A percentile compares a stretch with the other conserved stretches of the same genome.
These are phyloP conservation scores for Juglanconis oblonga DNA, from an alignment of 2,329 filamentous ascomycete genomes.

Conservation along the genomic window DNA sequence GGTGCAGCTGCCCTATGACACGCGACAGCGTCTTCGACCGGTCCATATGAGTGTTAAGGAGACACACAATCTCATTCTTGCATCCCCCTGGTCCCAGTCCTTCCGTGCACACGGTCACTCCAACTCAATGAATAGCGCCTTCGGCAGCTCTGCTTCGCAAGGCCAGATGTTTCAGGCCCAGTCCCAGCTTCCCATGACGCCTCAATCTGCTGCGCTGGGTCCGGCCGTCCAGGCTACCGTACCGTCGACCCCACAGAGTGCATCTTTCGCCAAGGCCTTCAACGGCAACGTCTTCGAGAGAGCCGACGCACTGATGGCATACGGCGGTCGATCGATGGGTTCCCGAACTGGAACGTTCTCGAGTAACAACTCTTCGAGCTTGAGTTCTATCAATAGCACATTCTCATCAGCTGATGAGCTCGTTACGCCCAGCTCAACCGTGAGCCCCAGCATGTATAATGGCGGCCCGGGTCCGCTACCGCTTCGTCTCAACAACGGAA, in stretches of 20 bases:
- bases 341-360: constrained; percentile 58
- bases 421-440: constrained; percentile 27
- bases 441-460: constrained; percentile 23
- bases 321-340: constrained; percentile 53
- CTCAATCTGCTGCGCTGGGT: constrained; percentile 82
- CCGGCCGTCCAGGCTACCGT: constrained; percentile 89
- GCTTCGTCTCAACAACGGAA: constrained; percentile 28
- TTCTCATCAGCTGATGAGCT: constrained; percentile 27
- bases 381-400: constrained; percentile 30
- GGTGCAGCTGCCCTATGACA: constrained; percentile 59
- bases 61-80: constrained; percentile 67
- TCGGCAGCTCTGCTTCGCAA: constrained; percentile 21
- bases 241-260: constrained; percentile 64
- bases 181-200: constrained; percentile 69
- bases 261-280: constrained; percentile 53
- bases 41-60: constrained; percentile 83
- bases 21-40: constrained; percentile 71
- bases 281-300: constrained; percentile 59
- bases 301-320: constrained; percentile 55
- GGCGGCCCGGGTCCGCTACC: constrained; percentile 23
- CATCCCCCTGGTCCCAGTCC: constrained; percentile 54
- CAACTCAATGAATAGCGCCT: constrained; percentile 32
- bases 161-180: constrained; percentile 18
- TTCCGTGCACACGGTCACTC: constrained; percentile 30
- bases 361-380: constrained; percentile 59